A percentile compares a stretch with the other conserved stretches of the same genome.
These are phyloP conservation scores for Debaryomyces singareniensis DNA, from an alignment of 1,139 yeast genomes.

Conservation along the genomic window DNA sequence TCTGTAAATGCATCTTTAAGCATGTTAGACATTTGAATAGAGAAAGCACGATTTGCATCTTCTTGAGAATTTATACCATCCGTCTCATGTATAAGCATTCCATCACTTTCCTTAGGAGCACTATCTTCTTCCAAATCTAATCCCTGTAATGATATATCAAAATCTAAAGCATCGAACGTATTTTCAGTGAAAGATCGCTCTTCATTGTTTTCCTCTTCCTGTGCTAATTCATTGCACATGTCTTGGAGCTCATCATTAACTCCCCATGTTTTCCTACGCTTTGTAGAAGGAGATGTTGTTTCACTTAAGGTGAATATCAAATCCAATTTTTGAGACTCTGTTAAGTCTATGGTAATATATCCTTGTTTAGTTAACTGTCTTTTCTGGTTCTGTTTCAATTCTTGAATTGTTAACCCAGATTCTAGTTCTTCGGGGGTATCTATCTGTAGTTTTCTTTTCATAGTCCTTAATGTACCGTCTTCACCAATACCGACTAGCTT, in stretches of 20 bases:
- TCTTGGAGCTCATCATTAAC: conserved; percentile 25
- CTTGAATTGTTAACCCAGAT: conserved; percentile 28
- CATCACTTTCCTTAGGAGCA: conserved; percentile 10
- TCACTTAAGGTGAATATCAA: conserved; percentile 30
- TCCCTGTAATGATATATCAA: conserved; percentile 37
- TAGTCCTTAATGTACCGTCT: conserved; percentile 33
- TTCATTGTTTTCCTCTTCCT: conserved; percentile 8
- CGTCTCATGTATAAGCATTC: neutral
- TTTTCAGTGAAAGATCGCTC: conserved; percentile 9
- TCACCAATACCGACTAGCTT: conserved; percentile 31
- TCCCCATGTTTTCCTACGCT: conserved; percentile 30
- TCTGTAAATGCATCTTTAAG: conserved; percentile 31
- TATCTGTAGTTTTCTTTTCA: conserved; percentile 31
- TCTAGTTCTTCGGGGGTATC: conserved; percentile 29
- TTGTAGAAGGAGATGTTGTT: conserved; percentile 16
- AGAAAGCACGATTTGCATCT: too few species aligned
- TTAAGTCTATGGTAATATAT: conserved; percentile 13
- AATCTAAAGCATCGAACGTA: conserved; percentile 23
- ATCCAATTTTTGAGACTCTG: conserved; percentile 28
- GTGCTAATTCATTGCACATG: conserved; percentile 7
- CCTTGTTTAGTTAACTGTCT: conserved; percentile 7
- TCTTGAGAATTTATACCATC: conserved; percentile 26
- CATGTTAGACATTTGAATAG: conserved; percentile 50
- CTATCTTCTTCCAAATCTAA: conserved; percentile 16
- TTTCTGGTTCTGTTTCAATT: conserved; percentile 27